phyloP scores from a whole-genome alignment of 176 grass and related monocot genomes.

The Avena insularis region DNA sequence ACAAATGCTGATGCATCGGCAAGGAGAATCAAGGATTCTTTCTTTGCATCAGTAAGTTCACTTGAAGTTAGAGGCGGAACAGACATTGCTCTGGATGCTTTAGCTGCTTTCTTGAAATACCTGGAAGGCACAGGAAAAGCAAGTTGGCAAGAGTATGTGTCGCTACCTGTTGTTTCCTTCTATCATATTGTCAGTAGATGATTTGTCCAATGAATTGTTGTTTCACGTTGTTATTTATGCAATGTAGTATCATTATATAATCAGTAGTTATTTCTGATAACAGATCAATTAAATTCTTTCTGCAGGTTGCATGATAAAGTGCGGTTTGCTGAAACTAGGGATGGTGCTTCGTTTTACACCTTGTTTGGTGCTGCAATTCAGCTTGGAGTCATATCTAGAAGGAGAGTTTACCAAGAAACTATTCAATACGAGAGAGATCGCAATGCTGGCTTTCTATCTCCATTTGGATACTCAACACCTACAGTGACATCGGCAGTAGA shows the following conservation, averaged over 20 bases:
- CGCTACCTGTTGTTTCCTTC: constrained; percentile 4
- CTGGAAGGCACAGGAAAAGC: constrained; percentile 86
- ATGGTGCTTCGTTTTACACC: constrained; percentile 76
- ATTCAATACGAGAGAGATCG: constrained; percentile 93
- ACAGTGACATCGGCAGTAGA: constrained; percentile 76
- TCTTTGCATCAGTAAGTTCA: constrained; percentile 74
- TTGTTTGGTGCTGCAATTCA: constrained; percentile 77
- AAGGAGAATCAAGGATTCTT: constrained; percentile 64
- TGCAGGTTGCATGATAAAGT: constrained; percentile 92
- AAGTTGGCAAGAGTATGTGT: constrained; percentile 91
- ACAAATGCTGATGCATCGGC: constrained; percentile 34
- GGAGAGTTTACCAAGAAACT: constrained; percentile 83
- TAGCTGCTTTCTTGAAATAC: constrained; percentile 87
- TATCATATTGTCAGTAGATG: constrained; percentile 16
- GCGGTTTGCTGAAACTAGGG: constrained; percentile 68
- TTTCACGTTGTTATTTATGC: constrained; percentile 9
- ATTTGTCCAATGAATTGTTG: background rate
- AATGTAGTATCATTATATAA: constrained; percentile 20
- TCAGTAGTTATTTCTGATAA: constrained; percentile 8
- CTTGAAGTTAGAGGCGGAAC: constrained; percentile 82
- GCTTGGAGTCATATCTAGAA: constrained; percentile 88
- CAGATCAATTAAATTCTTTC: constrained; percentile 30
- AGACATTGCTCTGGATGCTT: constrained; percentile 66
- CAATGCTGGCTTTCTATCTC: constrained; percentile 97
- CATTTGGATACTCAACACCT: constrained; percentile 97